A percentile compares a stretch with the other conserved stretches of the same genome.
Conservation (phyloP, 2,329 filamentous ascomycete genomes). For the Rhytidhysteron rufulum region DNA sequence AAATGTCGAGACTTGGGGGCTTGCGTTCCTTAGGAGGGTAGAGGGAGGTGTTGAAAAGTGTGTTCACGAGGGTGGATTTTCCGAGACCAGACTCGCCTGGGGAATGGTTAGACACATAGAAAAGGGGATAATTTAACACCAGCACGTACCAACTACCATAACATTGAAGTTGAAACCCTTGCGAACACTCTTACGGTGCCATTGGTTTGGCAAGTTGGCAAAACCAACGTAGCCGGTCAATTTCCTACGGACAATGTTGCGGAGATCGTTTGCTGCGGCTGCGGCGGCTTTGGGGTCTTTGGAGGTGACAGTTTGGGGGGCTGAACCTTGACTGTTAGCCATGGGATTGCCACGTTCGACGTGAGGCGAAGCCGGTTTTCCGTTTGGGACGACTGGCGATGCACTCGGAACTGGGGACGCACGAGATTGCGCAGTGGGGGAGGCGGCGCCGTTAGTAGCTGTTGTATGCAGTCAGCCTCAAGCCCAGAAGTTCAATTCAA, state of each 20-base stretch:
- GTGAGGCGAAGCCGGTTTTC: constrained; percentile 52
- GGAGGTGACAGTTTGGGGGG: constrained; percentile 59
- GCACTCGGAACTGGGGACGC: constrained; percentile 44
- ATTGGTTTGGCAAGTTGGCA: constrained; percentile 98
- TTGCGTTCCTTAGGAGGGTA: constrained; percentile 99
- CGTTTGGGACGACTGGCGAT: constrained; percentile 42
- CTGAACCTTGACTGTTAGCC: constrained; percentile 46
- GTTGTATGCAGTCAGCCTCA: constrained; percentile 22
- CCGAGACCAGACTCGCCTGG: constrained; percentile 96
- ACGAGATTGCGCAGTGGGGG: constrained; percentile 41
- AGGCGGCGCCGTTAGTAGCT: constrained; percentile 46
- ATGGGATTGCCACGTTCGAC: constrained; percentile 58
- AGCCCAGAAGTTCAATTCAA: constrained; percentile 6
- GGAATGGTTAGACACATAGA: constrained; percentile 7
- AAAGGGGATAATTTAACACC: too few relatives aligned
- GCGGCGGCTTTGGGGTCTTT: constrained; percentile 60
- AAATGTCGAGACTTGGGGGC: constrained; percentile 93
- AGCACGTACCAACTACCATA: constrained; percentile 96
- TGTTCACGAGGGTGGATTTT: constrained; percentile 99
- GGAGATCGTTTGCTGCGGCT: constrained; percentile 55
- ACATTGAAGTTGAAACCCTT: constrained; percentile 99
- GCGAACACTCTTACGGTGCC: constrained; percentile 99
- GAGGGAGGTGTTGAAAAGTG: constrained; percentile 97
- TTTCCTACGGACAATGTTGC: constrained; percentile 97
- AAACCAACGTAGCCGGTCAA: constrained; percentile 98